Conservation (phyloP, 164 flowering plant species). For the Kalanchoe fedtschenkoi region DNA sequence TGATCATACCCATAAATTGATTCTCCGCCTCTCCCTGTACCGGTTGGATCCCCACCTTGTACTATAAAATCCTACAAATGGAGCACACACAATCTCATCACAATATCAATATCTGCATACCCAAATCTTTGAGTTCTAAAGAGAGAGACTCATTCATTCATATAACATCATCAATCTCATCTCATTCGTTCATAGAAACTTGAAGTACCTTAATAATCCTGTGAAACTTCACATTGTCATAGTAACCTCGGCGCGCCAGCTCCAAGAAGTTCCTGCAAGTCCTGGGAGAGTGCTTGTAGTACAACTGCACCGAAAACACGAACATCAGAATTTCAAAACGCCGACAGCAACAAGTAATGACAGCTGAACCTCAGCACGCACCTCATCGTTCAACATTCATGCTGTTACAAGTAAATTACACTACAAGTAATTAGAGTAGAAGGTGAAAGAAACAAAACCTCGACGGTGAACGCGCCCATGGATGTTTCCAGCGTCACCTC, state of each 20-base stretch:
- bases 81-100: neutral
- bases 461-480: neutral
- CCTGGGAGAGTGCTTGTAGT: conserved; percentile 84
- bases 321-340: neutral
- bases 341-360: neutral
- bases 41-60: conserved; percentile 99
- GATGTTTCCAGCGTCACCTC: conserved; percentile 1
- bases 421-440: neutral
- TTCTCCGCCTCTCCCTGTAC: conserved; percentile 94
- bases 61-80: conserved; percentile 70
- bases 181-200: neutral
- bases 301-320: conserved; percentile 32
- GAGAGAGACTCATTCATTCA: neutral
- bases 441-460: neutral
- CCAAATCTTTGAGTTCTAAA: neutral
- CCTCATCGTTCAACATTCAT: neutral
- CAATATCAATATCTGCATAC: neutral
- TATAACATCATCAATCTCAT: no score
- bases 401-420: neutral
- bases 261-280: conserved; percentile 90
- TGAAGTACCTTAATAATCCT: conserved; percentile 66
- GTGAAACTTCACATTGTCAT: conserved; percentile 79
- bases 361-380: neutral
- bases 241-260: conserved; percentile 79
- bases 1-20: conserved; percentile 77